Percentiles rank a stretch among this genome's conserved stretches.
These are phyloP conservation scores for Trypanosoma congolense DNA, from an alignment of 208 protist genomes.

Conservation along the genomic window DNA sequence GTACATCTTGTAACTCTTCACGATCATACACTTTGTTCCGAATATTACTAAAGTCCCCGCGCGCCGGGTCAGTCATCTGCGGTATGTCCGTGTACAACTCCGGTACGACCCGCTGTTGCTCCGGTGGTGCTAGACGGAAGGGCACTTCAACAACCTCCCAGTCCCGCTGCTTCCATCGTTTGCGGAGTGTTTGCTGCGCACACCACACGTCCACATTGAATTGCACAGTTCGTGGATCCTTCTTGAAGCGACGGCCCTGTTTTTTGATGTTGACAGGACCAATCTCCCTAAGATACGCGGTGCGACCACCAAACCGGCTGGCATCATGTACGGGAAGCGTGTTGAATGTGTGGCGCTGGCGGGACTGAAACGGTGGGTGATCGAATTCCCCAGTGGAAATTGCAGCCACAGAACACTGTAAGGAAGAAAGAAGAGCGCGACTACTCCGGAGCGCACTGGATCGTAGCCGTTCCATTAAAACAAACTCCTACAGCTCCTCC, in stretches of 20 bases:
- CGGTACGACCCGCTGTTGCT: slow-evolving; percentile 81
- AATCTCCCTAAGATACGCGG: slow-evolving; percentile 79
- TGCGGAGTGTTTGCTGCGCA: slow-evolving; percentile 84
- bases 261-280: slow-evolving; percentile 74
- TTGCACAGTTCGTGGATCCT: slow-evolving; percentile 62
- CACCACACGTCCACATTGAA: slow-evolving; percentile 88
- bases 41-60: slow-evolving; percentile 73
- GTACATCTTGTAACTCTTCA: slow-evolving; percentile 56
- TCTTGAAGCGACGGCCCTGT: slow-evolving; percentile 75
- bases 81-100: slow-evolving; percentile 87
- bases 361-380: slow-evolving; percentile 58
- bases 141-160: slow-evolving; percentile 88
- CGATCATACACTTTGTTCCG: slow-evolving; percentile 79
- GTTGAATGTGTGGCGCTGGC: slow-evolving; percentile 78
- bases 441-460: too few relatives aligned
- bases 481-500: too few relatives aligned
- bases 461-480: too few relatives aligned
- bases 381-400: slow-evolving; percentile 73
- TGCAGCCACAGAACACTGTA: slow-evolving; percentile 10
- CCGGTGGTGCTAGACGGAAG: slow-evolving; percentile 64
- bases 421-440: neutral
- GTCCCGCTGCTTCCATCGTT: slow-evolving; percentile 84
- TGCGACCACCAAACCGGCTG: slow-evolving; percentile 81
- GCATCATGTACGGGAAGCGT: slow-evolving; percentile 82
- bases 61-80: slow-evolving; percentile 49